phyloP scores from a whole-genome alignment of 345 rosid genomes.

The Gossypium turneri region DNA sequence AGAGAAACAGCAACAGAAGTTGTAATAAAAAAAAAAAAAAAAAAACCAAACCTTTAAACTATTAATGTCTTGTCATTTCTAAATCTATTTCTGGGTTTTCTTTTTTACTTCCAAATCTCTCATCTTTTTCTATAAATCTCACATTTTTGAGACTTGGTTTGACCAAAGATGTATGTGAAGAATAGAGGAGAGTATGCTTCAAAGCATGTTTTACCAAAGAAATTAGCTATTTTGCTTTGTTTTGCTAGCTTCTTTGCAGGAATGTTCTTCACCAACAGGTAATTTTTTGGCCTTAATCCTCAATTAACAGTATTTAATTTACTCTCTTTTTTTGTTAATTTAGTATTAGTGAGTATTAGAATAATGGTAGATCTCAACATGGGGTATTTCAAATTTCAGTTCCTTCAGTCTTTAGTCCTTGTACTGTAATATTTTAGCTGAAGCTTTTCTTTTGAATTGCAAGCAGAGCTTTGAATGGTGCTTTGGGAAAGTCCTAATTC shows the following conservation, averaged over 20 bases:
- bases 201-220: slow-evolving; percentile 45
- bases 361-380: neutral
- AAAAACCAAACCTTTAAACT: slow-evolving; percentile 4
- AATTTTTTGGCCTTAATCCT: neutral
- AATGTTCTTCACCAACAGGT: slow-evolving; percentile 83
- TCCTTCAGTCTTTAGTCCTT: too few relatives aligned
- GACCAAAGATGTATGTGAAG: slow-evolving; percentile 53
- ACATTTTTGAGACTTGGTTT: neutral
- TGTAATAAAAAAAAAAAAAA: neutral
- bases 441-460: neutral
- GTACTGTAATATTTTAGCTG: neutral
- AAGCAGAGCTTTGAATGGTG: neutral
- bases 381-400: too few relatives aligned
- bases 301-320: neutral
- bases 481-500: neutral
- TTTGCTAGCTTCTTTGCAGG: slow-evolving; percentile 69
- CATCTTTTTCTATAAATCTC: neutral
- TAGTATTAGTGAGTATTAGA: neutral
- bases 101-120: neutral
- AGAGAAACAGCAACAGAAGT: neutral
- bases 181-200: slow-evolving; percentile 42
- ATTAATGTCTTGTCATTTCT: slow-evolving; percentile 8
- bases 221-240: slow-evolving; percentile 59
- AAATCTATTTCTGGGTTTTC: neutral
- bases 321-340: neutral